Evolutionary conservation across 108 stramenopile species (phyloP), one percentile per base, ranked within the genome.

Genomic region (Pseudonitzschia pungens): DNA sequence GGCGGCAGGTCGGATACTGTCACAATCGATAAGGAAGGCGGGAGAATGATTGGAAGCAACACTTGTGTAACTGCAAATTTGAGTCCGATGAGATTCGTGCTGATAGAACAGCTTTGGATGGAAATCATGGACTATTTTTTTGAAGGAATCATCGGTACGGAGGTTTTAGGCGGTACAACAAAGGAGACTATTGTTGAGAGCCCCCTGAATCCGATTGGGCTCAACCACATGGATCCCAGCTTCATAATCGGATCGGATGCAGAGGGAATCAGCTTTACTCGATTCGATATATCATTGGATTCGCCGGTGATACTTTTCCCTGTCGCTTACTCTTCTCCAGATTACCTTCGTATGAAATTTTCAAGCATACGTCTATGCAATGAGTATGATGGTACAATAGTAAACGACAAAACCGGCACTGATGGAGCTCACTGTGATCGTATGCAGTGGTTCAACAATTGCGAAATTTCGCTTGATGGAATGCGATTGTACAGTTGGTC

Each of bases 81-180:
- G 52, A 83, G 82, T 42, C 84, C 85, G 18, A 90, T 91, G 88
- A 75, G 82, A 54, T 89, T 93, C 78, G 92, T 93, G 0, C 87
- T 82, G 41, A 65, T 91, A 2, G 81, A 89, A 63, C 92, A 93
- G 58, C 74, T 93, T 3, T 89, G 87, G 89, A 81, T 89, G 28
- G 92, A 93, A 67, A 79, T 93, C 8, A 74, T 88, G 27, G 92
- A 93, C 65, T 93, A 91, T 57, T 91, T 89, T 69, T 93, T 91
- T 68, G 82, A 87, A 54, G 92, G 88, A 18, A 78, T 93, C 21
- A 58, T 90, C 21, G 92, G 89, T 0, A 74, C 75, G 71, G 89
- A 87, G 51, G 88, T 91, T 28, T 83, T 85, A 85, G 92, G 92
- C 12, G 57, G 70, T 33, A 2, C 28, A 5, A 81, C 42, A 10